phyloP scores from a whole-genome alignment of 2,329 filamentous ascomycete genomes.

The Fusarium buharicum region DNA sequence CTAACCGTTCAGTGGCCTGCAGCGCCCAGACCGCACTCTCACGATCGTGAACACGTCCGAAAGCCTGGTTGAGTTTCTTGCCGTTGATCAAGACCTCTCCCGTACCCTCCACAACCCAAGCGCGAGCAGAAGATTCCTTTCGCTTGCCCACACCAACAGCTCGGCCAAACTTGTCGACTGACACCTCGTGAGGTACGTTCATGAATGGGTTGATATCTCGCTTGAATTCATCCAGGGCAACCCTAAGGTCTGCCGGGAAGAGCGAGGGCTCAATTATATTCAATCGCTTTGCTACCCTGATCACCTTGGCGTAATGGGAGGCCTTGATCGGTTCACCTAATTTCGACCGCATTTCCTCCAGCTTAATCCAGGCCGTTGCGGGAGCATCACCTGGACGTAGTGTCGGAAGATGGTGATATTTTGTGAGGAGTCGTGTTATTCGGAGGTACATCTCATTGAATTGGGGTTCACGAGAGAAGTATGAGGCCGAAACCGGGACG shows the following conservation, averaged over 20 bases:
- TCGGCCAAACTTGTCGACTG: constrained; percentile 80
- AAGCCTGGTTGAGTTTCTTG: constrained; percentile 81
- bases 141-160: constrained; percentile 84
- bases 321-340: constrained; percentile 78
- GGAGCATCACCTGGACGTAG: constrained; percentile 73
- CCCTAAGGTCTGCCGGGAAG: constrained; percentile 74
- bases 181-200: constrained; percentile 69
- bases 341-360: constrained; percentile 77
- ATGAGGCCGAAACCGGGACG: constrained; percentile 87
- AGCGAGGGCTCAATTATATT: constrained; percentile 86
- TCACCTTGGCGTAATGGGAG: constrained; percentile 80
- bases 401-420: constrained; percentile 78
- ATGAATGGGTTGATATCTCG: constrained; percentile 77
- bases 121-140: constrained; percentile 87
- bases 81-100: constrained; percentile 93
- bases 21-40: constrained; percentile 95
- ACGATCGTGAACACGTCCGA: constrained; percentile 89
- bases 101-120: constrained; percentile 90
- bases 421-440: constrained; percentile 76
- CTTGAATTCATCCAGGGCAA: constrained; percentile 75
- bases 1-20: constrained; percentile 81
- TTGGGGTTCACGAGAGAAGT: constrained; percentile 86
- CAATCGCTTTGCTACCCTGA: constrained; percentile 79
- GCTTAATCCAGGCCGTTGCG: constrained; percentile 81
- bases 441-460: constrained; percentile 87